Evolutionary conservation across 768 basidiomycete species (phyloP).

Genomic region (Termitomyces sp.): DNA sequence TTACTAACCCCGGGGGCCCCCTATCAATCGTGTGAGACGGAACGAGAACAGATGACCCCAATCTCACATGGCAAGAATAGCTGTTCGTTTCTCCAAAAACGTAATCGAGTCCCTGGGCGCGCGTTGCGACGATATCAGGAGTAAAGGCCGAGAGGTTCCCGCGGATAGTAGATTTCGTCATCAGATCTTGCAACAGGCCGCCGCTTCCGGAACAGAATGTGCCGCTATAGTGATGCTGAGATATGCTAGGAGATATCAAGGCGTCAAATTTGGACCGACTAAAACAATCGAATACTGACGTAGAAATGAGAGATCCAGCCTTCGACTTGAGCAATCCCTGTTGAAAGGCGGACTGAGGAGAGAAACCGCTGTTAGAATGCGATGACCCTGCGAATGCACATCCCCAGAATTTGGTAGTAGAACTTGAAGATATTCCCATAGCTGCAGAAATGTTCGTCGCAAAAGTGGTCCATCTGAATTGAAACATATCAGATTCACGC

Average conservation of each 20-base stretch:
- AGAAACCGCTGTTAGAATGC: slow-evolving; percentile 41
- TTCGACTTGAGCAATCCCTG: slow-evolving; percentile 39
- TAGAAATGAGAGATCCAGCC: slow-evolving; percentile 46
- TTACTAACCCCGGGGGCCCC: slow-evolving; percentile 58
- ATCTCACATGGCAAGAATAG: slow-evolving; percentile 35
- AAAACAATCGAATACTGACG: slow-evolving; percentile 29
- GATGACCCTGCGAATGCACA: slow-evolving; percentile 48
- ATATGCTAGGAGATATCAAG: slow-evolving; percentile 31
- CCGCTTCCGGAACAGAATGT: slow-evolving; percentile 54
- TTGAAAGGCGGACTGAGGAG: slow-evolving; percentile 54
- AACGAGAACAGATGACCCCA: background rate
- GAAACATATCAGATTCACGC: background rate
- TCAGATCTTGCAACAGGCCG: slow-evolving; percentile 54
- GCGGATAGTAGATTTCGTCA: slow-evolving; percentile 55
- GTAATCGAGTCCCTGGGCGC: slow-evolving; percentile 43
- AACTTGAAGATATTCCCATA: slow-evolving; percentile 28
- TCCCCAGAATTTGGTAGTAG: slow-evolving; percentile 41
- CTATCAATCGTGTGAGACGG: slow-evolving; percentile 14
- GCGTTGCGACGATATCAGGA: slow-evolving; percentile 49
- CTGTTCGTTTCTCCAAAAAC: slow-evolving; percentile 65
- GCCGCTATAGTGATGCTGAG: slow-evolving; percentile 53
- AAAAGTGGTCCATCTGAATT: slow-evolving; percentile 21
- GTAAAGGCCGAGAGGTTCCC: slow-evolving; percentile 48
- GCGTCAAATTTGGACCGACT: background rate
- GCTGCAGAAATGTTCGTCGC: slow-evolving; percentile 42